Evolutionary conservation across 306 rosid species (phyloP).

Genomic region (Sesbania bispinosa): DNA sequence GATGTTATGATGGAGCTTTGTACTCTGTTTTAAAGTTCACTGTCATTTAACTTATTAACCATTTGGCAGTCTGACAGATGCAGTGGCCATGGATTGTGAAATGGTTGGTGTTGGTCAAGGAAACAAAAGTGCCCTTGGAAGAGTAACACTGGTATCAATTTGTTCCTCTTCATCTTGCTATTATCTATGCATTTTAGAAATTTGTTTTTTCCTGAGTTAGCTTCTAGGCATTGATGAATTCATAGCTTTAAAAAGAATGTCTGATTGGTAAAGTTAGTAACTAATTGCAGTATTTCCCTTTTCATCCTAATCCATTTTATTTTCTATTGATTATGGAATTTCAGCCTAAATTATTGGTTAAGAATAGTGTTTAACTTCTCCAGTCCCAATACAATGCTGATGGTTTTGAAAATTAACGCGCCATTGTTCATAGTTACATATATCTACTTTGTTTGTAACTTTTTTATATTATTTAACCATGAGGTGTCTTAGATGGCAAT

Average conservation of each 20-base stretch:
- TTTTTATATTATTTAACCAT: constrained; percentile 9
- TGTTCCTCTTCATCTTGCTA: constrained; percentile 24
- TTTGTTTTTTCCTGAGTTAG: background rate
- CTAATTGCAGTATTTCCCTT: background rate
- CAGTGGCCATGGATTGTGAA: constrained; percentile 92
- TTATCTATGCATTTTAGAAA: background rate
- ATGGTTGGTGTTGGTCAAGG: constrained; percentile 96
- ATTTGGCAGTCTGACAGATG: constrained; percentile 83
- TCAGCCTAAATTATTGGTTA: background rate
- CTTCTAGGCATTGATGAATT: constrained; percentile 7
- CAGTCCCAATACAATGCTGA: background rate
- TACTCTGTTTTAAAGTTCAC: background rate
- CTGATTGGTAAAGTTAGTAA: background rate
- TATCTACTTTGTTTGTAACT: background rate
- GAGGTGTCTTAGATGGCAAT: background rate
- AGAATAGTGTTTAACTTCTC: background rate
- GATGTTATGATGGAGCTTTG: background rate
- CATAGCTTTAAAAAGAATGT: background rate
- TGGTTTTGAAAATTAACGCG: background rate
- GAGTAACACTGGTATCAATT: constrained; percentile 71
- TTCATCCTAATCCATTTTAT: background rate
- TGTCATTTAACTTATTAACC: constrained; percentile 31
- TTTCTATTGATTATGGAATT: background rate
- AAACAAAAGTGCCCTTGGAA: constrained; percentile 91
- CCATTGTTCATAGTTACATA: background rate